A percentile compares a stretch with the other conserved stretches of the same genome.
These are phyloP conservation scores for Osmanthus fragrans DNA, from an alignment of 257 asterid species.

Conservation along the genomic window DNA sequence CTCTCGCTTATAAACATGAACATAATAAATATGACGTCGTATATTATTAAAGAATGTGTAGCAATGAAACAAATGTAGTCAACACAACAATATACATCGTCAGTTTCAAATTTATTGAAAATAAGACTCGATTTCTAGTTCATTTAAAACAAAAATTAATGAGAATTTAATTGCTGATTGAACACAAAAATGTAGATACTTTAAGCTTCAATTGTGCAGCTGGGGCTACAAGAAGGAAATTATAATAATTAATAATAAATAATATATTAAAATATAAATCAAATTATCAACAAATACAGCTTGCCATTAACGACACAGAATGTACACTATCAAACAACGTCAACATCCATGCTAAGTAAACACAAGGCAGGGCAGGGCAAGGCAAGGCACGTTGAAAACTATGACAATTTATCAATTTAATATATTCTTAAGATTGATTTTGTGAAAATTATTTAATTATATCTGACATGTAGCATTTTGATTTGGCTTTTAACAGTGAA, in stretches of 20 bases:
- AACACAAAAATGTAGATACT: too few relatives aligned
- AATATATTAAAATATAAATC: background rate
- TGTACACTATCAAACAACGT: background rate
- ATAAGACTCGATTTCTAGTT: background rate
- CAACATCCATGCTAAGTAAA: background rate
- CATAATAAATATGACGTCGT: too few relatives aligned
- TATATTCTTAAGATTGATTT: background rate
- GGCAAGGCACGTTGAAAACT: background rate
- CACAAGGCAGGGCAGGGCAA: background rate
- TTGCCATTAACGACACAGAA: background rate
- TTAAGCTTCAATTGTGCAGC: too few relatives aligned
- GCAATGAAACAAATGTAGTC: background rate
- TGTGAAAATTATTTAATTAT: background rate
- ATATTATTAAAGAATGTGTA: too few relatives aligned
- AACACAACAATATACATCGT: too few relatives aligned
- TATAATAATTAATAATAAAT: too few relatives aligned
- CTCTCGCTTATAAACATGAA: too few relatives aligned
- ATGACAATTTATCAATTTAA: background rate
- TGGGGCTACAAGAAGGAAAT: background rate
- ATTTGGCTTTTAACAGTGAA: background rate
- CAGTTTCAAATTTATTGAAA: background rate
- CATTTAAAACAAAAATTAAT: too few relatives aligned
- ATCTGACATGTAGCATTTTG: background rate
- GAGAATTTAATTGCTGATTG: too few relatives aligned
- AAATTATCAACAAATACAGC: background rate